Base-by-base conservation (phyloP, 495 filamentous ascomycete genomes). In the Geoglossum glabrum region DNA sequence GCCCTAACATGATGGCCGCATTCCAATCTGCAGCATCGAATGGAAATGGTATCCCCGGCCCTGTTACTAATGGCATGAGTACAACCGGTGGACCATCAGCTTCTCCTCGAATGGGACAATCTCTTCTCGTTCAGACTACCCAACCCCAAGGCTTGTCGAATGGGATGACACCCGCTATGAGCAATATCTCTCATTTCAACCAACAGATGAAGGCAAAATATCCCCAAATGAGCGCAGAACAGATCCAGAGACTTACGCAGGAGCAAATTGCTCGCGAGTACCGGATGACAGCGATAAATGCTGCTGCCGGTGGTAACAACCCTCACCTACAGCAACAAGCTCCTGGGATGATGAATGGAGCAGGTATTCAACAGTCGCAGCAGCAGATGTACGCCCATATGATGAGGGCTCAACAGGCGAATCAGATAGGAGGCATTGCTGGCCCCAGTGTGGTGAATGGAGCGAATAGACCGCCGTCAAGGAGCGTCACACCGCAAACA, bases 351-450 rank as follows among this genome's bases (percentile, higher is more conserved):
- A 69, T 40, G 64, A 68, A 38, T 59, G 72, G 67, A 65, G 7
- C 83, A 86, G 59, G 40, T 45, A 21, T 45, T 45, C 40, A 17
- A 45, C 40, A 45, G 40, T 21, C 40, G 10, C 76, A 84, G 25
- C 58, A 60, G 30, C 59, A 60, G 46, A 55, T 57, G 43, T 89
- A 84, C 64, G 84, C 84, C 21, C 81, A 83, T 45, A 79, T 85
- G 63, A 78, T 87, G 64, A 75, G 85, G 50, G 79, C 80, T 28
- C 82, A 85, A 59, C 84, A 88, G 57, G 57, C 59, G 17, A 47
- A 13, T 49, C 57, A 59, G 8, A 45, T 30, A 25, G 25, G 38
- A 31, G 54, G 28, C n/a, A n/a, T 36, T 25, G 1, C 23, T 36
- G 57, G 38, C 30, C 43, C 36, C 19, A 11, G 25, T 17, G 38